Base-by-base conservation (phyloP, 1,284 basidiomycete genomes). In the Trametes pubescens region DNA sequence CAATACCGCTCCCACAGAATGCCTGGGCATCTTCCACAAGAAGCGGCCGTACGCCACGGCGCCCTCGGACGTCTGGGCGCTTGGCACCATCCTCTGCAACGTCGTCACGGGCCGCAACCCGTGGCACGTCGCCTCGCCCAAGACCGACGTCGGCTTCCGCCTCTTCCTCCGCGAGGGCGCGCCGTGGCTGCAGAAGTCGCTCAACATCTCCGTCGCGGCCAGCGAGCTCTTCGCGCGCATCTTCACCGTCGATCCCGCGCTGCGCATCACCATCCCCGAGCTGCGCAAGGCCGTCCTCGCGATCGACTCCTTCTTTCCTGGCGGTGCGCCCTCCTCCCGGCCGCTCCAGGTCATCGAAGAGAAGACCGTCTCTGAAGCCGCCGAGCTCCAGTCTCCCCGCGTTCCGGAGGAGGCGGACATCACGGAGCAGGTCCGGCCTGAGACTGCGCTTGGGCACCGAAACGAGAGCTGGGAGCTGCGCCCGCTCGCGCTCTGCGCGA, bases 71-170 rank as follows among this genome's bases (percentile, higher is more conserved):
- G 79, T 90, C 55, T 92, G 89, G 89, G 84, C 89, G 0, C 81
- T 92, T 44, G 89, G 89, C n/a, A 83, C 91, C 70, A 78, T 81
- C 68, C 82, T 92, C 61, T 83, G 88, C 74, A 90, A 91, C 75
- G 78, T 91, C 54, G 82, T 86, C 29, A 88, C 86, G 66, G 86
- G 86, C 1, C 84, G 87, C 44, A 88, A 88, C 72, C 89, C 89
- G 5, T 91, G 89, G 89, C 84, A 85, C 68, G 80, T 86, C 70
- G 88, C 89, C 1, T 82, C 37, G 43, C 52, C 68, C 14, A 55
- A 56, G 32, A 75, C 77, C 40, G 88, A 90, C 77, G 80, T 84
- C 60, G 87, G 86, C 2, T 90, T 87, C 79, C 74, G 77, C 38
- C 76, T 79, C n/a, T 87, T 80, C 76, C 75, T 83, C 44, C 76